Conservation (phyloP, 2,329 filamentous ascomycete species). For the Cladosporium sp. region DNA sequence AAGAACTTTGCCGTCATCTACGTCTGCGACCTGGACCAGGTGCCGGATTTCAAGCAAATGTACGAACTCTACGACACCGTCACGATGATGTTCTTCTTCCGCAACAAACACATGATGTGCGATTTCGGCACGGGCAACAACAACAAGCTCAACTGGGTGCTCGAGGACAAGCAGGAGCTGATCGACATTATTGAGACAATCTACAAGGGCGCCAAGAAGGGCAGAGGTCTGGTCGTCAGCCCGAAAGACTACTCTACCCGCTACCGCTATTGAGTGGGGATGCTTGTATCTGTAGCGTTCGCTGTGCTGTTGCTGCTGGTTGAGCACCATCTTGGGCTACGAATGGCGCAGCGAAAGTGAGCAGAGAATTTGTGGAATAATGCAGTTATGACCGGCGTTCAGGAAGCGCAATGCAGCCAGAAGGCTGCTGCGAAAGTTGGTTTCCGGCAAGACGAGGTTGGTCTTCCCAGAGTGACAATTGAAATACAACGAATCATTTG, state of each 20-base stretch:
- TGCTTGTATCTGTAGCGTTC: not conserved
- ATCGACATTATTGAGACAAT: constrained; percentile 99
- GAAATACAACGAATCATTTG: not conserved
- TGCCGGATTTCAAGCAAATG: constrained; percentile 94
- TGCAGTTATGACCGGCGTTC: not conserved
- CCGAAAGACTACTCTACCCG: constrained; percentile 79
- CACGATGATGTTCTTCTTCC: constrained; percentile 96
- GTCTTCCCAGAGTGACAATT: not conserved
- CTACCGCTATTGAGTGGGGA: constrained; percentile 56
- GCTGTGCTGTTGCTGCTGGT: not conserved
- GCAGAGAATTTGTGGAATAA: not conserved
- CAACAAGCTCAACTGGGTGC: constrained; percentile 94
- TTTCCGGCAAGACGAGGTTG: not conserved
- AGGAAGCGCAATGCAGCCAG: not conserved
- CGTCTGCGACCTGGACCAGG: constrained; percentile 85
- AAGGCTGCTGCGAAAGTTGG: not conserved
- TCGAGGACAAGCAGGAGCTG: constrained; percentile 96
- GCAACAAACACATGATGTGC: constrained; percentile 98
- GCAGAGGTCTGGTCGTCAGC: constrained; percentile 89
- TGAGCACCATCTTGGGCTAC: too few species aligned
- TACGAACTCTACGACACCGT: constrained; percentile 78
- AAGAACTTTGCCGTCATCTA: constrained; percentile 94
- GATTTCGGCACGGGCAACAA: constrained; percentile 98
- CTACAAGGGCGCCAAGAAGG: constrained; percentile 97
- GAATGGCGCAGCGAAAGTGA: not conserved